Conservation (phyloP, 139 green algal species). For the Edaphochlamys debaryana region DNA sequence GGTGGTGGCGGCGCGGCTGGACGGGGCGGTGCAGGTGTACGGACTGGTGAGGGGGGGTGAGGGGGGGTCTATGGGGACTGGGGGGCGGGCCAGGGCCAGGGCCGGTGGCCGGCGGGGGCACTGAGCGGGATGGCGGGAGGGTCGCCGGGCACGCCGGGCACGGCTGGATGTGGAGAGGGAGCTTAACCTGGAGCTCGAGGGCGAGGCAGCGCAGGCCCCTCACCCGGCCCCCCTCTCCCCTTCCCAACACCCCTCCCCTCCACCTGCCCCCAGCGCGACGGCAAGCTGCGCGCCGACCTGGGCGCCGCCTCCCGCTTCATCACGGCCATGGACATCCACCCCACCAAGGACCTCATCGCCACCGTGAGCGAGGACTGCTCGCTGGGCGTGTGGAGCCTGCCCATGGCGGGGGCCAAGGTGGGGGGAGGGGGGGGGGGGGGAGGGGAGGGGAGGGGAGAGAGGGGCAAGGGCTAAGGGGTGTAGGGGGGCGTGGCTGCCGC, state of each 20-base stretch:
- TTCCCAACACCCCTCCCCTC: too few species aligned
- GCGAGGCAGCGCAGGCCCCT: too few species aligned
- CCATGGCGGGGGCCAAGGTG: conserved; percentile 43
- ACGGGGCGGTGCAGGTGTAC: conserved; percentile 49
- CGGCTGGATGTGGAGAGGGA: too few species aligned
- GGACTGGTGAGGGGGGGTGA: conserved; percentile 37
- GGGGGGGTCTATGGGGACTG: background rate
- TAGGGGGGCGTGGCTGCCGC: too few species aligned
- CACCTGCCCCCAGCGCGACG: conserved; percentile 33
- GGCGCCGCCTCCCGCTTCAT: conserved; percentile 50
- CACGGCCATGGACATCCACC: conserved; percentile 63
- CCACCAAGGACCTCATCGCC: conserved; percentile 58
- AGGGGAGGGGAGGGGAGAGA: background rate
- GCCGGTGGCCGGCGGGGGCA: background rate
- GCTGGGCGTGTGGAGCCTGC: conserved; percentile 56
- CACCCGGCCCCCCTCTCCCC: too few species aligned
- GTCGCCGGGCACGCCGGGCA: too few species aligned
- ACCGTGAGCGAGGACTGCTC: conserved; percentile 58
- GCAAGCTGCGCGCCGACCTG: conserved; percentile 47
- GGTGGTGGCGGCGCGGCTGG: conserved; percentile 45
- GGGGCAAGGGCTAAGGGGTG: too few species aligned
- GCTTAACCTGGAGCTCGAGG: too few species aligned
- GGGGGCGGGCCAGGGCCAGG: background rate
- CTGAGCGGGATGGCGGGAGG: too few species aligned
- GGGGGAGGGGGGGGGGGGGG: background rate